Base-by-base conservation (phyloP, 805 yeast species). In the Sugiyamaella smithiae region DNA sequence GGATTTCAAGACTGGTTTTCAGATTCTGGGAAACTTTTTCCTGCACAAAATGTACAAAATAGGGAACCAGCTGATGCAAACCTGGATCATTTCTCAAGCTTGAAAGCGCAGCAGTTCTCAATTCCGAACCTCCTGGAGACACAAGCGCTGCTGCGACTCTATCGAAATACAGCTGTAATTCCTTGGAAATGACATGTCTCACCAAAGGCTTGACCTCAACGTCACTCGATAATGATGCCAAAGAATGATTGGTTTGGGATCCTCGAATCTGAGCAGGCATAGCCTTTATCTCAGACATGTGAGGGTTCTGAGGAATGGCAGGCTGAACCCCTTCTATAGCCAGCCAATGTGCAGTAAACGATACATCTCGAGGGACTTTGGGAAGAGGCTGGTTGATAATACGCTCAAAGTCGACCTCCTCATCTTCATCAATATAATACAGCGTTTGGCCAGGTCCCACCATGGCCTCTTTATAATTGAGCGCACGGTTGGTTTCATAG, bases 251-350 rank as follows among this genome's bases (percentile, higher is more conserved):
- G 55, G 81, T 81, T 62, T 82, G 85, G 2, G 97, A 88, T 32
- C 97, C 98, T 58, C 97, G 76, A 37, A 82, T 75, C 24, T 81
- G 73, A 3, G 96, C 88, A 16, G 95, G 86, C 48, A 88, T 69
- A 28, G 80, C 77, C 63, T 82, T 81, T 53, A 91, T 83, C 57
- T 90, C 97, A 44, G 81, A 75, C 12, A 54, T 46, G 43, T 84
- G 77, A 20, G 99, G 99, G 69, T 93, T 93, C 68, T 95, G 99
- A 1, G 97, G 95, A 48, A 93, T 91, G 26, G 93, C 84, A 0
- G 99, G 99, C 64, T 93, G 99, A 6, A 93, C 96, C 50, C 99
- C 99, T 67, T 93, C 99, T 46, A 93, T 87, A 0, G 99, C 98
- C 26, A 95, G 74, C 98, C 99, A 91, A 54, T 70, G 74, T 4